Evolutionary conservation across 1,284 basidiomycete genomes (phyloP).

Genomic region (Cutaneotrichosporon spelunceum): DNA sequence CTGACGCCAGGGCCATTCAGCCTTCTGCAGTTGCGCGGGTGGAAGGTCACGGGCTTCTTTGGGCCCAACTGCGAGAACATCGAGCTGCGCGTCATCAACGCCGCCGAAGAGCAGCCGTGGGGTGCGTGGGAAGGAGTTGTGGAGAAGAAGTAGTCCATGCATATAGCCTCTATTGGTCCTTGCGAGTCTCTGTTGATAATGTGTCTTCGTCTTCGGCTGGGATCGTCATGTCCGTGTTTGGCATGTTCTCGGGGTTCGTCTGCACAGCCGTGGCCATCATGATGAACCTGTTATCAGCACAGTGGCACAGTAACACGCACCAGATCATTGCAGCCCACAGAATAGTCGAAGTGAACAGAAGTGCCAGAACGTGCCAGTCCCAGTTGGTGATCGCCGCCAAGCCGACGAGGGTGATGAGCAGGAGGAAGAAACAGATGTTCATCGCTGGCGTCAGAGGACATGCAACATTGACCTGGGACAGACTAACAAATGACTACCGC

Average conservation of each 20-base stretch:
- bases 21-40: conserved; percentile 36
- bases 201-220: background rate
- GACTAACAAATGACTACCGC: conserved; percentile 43
- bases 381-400: conserved; percentile 43
- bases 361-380: conserved; percentile 45
- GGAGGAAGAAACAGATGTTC: conserved; percentile 50
- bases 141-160: conserved; percentile 17
- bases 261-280: conserved; percentile 44
- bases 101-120: conserved; percentile 32
- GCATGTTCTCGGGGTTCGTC: conserved; percentile 44
- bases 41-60: conserved; percentile 50
- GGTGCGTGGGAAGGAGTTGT: conserved; percentile 44
- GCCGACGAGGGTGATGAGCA: conserved; percentile 43
- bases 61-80: conserved; percentile 50
- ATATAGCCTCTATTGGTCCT: conserved; percentile 26
- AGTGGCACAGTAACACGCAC: conserved; percentile 22
- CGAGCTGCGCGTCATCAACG: conserved; percentile 39
- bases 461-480: background rate
- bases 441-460: conserved; percentile 35
- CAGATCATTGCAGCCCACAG: conserved; percentile 49
- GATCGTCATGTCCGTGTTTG: conserved; percentile 18
- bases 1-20: conserved; percentile 47
- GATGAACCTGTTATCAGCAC: conserved; percentile 40
- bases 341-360: conserved; percentile 34
- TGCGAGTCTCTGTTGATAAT: conserved; percentile 26